Conservation (phyloP, 345 rosid species). For the Pugionium cornutum region DNA sequence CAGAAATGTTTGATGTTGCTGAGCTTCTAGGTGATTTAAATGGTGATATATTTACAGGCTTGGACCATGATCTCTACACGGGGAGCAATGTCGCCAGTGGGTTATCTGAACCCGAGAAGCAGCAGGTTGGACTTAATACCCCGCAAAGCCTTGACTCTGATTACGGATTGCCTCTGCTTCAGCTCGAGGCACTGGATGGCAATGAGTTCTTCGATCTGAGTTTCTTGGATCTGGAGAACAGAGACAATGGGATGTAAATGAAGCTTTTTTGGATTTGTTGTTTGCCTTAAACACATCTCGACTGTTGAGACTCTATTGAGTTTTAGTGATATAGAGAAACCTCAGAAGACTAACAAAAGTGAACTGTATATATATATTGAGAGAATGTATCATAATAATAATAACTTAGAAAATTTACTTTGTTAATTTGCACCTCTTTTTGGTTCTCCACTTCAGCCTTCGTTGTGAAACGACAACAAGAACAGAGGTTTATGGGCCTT, state of each 20-base stretch:
- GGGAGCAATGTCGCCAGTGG: neutral
- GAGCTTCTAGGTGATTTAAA: slow-evolving; percentile 50
- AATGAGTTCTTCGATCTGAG: slow-evolving; percentile 22
- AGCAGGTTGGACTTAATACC: neutral
- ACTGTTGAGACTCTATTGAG: slow-evolving; percentile 26
- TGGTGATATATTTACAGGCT: slow-evolving; percentile 16
- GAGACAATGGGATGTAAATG: neutral
- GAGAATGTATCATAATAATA: neutral
- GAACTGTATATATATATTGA: slow-evolving; percentile 12
- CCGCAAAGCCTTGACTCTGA: slow-evolving; percentile 16
- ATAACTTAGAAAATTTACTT: no score
- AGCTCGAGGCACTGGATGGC: slow-evolving; percentile 33
- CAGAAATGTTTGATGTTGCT: slow-evolving; percentile 47
- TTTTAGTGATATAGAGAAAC: slow-evolving; percentile 33
- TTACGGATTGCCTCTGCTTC: slow-evolving; percentile 33
- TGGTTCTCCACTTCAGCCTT: neutral
- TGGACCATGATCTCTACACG: neutral
- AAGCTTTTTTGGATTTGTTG: neutral
- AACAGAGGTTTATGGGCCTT: neutral
- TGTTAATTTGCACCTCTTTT: neutral
- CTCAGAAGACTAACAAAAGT: neutral
- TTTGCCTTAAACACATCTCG: neutral
- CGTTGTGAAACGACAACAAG: no score
- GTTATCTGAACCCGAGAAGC: neutral
- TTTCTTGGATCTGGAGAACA: slow-evolving; percentile 23